These are phyloP conservation scores for Phytophthora fragariaefolia DNA, from an alignment of 352 stramenopile genomes.

Conservation along the genomic window DNA sequence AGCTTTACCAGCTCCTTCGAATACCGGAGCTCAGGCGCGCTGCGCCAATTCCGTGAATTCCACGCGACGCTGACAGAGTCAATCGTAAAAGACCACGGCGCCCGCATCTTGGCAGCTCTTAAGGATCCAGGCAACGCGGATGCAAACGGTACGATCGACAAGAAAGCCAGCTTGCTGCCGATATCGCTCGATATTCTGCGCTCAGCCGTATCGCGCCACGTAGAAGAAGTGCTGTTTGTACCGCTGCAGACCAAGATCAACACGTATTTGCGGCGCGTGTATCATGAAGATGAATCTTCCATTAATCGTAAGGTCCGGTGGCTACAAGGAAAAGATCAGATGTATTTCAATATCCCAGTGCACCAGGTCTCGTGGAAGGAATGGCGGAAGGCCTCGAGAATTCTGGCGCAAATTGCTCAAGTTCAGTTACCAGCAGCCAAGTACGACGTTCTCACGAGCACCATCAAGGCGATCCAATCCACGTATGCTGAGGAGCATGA, in stretches of 20 bases:
- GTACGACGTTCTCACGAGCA: constrained; percentile 79
- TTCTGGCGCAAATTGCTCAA: constrained; percentile 67
- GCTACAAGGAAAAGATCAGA: constrained; percentile 91
- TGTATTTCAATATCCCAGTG: constrained; percentile 89
- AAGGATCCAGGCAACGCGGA: constrained; percentile 52
- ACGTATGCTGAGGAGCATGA: constrained; percentile 82
- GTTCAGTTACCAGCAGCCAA: constrained; percentile 71
- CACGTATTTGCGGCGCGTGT: constrained; percentile 58
- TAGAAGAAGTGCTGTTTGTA: constrained; percentile 83
- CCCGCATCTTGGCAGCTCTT: constrained; percentile 63
- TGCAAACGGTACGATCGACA: constrained; percentile 21
- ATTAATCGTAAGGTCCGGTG: constrained; percentile 89
- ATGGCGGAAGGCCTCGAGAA: constrained; percentile 76
- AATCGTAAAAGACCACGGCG: constrained; percentile 70
- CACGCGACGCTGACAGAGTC: constrained; percentile 61
- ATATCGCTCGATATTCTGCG: constrained; percentile 66
- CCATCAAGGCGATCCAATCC: constrained; percentile 77
- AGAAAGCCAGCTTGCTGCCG: constrained; percentile 32
- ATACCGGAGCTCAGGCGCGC: constrained; percentile 40
- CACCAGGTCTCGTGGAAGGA: constrained; percentile 87
- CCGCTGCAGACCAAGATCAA: constrained; percentile 74
- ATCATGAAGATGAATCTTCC: constrained; percentile 76
- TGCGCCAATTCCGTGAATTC: constrained; percentile 72
- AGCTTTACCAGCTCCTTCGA: constrained; percentile 72
- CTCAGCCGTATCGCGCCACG: constrained; percentile 72